A percentile compares a stretch with the other conserved stretches of the same genome.
Conservation (phyloP, 2,329 filamentous ascomycete species). For the Pyricularia sp. region DNA sequence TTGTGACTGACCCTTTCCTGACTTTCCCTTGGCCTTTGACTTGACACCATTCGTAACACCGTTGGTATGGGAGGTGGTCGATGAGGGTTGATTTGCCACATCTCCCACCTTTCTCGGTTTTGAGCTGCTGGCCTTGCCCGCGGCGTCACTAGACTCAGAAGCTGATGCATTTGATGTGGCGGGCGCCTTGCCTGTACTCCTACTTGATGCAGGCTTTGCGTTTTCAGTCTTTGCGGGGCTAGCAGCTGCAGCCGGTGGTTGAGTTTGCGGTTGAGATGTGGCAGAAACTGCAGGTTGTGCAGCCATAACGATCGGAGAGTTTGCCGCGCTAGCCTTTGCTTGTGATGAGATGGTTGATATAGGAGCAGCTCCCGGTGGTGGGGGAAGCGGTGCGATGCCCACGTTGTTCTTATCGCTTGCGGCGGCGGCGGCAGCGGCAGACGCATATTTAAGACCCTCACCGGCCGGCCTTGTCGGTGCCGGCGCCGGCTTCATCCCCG, state of each 20-base stretch:
- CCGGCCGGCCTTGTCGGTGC: slow-evolving; percentile 73
- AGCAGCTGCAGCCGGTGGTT: slow-evolving; percentile 14
- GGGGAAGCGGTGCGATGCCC: slow-evolving; percentile 84
- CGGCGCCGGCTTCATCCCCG: slow-evolving; percentile 83
- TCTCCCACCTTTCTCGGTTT: slow-evolving; percentile 2
- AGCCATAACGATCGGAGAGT: slow-evolving; percentile 36
- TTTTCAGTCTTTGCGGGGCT: slow-evolving; percentile 16
- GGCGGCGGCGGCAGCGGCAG: slow-evolving; percentile 84
- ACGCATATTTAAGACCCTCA: slow-evolving; percentile 91
- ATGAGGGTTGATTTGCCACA: slow-evolving; percentile 11
- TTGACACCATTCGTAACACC: slow-evolving; percentile 39
- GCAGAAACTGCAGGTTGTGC: slow-evolving; percentile 30
- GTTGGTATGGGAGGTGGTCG: slow-evolving; percentile 32
- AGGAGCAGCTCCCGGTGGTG: slow-evolving; percentile 56
- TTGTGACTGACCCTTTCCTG: slow-evolving; percentile 8
- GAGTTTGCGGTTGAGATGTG: slow-evolving; percentile 17
- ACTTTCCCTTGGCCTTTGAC: slow-evolving; percentile 9
- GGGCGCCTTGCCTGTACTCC: slow-evolving; percentile 30
- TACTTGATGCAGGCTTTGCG: slow-evolving; percentile 22
- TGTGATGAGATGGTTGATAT: slow-evolving; percentile 30
- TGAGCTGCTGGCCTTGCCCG: slow-evolving; percentile 13
- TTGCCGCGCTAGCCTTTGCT: slow-evolving; percentile 41
- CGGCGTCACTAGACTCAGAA: slow-evolving; percentile 27
- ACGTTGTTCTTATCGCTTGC: slow-evolving; percentile 79
- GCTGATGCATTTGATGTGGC: slow-evolving; percentile 16